phyloP scores from a whole-genome alignment of 1,284 basidiomycete species.

The Cryptococcus neoformans region DNA sequence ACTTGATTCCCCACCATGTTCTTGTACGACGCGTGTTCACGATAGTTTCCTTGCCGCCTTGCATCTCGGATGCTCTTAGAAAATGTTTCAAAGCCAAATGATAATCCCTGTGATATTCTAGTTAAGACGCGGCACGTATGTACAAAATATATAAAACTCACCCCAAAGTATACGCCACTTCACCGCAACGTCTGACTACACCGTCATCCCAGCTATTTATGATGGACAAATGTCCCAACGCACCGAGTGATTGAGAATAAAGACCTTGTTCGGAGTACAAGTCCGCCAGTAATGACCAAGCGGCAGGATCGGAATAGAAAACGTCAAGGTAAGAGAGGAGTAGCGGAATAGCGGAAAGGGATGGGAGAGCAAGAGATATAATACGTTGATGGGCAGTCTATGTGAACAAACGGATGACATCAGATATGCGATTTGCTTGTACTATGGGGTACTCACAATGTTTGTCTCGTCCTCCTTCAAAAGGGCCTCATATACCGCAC shows the following conservation, averaged over 20 bases:
- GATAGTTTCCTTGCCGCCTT: constrained; percentile 51
- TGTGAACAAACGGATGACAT: not conserved
- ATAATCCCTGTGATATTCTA: constrained; percentile 52
- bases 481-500: constrained; percentile 58
- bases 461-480: constrained; percentile 70
- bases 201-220: constrained; percentile 42
- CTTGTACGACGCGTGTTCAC: constrained; percentile 27
- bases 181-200: constrained; percentile 36
- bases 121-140: constrained; percentile 14
- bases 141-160: constrained; percentile 13
- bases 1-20: constrained; percentile 83
- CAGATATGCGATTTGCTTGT: not conserved
- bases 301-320: constrained; percentile 88
- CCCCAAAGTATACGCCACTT: constrained; percentile 44
- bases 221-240: constrained; percentile 40
- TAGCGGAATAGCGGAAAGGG: constrained; percentile 65
- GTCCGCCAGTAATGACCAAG: constrained; percentile 90
- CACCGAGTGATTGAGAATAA: constrained; percentile 51
- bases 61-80: constrained; percentile 78
- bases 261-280: constrained; percentile 75
- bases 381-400: constrained; percentile 80
- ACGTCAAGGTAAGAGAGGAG: constrained; percentile 81
- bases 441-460: constrained; percentile 57
- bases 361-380: constrained; percentile 59
- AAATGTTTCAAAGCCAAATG: constrained; percentile 78